Conservation (phyloP, 2,329 filamentous ascomycete species). For the Orbilia javanica region DNA sequence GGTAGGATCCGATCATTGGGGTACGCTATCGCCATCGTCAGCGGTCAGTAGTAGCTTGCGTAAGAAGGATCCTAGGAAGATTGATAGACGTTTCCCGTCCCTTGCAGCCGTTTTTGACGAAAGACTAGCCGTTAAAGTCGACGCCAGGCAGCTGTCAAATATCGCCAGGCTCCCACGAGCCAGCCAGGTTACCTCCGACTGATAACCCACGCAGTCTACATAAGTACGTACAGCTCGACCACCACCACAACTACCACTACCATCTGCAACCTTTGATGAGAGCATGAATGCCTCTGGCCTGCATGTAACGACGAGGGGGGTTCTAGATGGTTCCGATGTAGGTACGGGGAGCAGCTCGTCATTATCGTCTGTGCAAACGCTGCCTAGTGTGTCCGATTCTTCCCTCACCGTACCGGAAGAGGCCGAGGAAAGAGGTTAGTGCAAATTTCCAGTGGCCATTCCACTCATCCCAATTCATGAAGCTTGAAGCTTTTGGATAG, state of each 20-base stretch:
- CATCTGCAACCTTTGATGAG: slow-evolving; percentile 13
- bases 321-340: slow-evolving; percentile 49
- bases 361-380: slow-evolving; percentile 31
- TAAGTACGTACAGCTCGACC: slow-evolving; percentile 14
- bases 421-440: slow-evolving; percentile 42
- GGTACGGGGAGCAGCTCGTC: slow-evolving; percentile 51
- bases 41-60: slow-evolving; percentile 21
- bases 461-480: background rate
- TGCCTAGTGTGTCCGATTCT: slow-evolving; percentile 55
- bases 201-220: slow-evolving; percentile 31
- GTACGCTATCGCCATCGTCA: background rate
- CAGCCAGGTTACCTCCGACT: slow-evolving; percentile 45
- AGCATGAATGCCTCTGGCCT: slow-evolving; percentile 37
- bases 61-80: slow-evolving; percentile 26
- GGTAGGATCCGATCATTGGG: slow-evolving; percentile 6
- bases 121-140: slow-evolving; percentile 36
- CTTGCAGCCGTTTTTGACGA: slow-evolving; percentile 43
- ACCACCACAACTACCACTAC: background rate
- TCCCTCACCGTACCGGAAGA: slow-evolving; percentile 23
- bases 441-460: background rate
- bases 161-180: slow-evolving; percentile 52
- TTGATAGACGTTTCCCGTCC: slow-evolving; percentile 27
- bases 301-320: slow-evolving; percentile 47
- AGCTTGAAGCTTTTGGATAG: background rate
- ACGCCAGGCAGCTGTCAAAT: slow-evolving; percentile 56